Percentiles rank a stretch among this genome's conserved stretches.
Conservation (phyloP, 164 flowering plant genomes). For the Piper longum region DNA sequence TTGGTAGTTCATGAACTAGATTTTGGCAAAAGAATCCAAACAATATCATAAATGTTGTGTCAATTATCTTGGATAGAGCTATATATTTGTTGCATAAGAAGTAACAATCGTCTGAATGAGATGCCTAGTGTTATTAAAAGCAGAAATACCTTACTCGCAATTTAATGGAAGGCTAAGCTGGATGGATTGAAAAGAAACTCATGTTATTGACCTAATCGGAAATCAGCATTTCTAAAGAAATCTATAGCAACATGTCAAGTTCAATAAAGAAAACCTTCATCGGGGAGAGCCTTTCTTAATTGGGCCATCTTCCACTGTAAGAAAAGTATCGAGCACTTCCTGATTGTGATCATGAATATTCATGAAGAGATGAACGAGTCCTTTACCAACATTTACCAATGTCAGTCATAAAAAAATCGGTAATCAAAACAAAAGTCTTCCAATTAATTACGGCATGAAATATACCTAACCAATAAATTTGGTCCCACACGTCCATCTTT, state of each 20-base stretch:
- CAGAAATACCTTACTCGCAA: conserved; percentile 44
- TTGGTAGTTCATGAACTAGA: conserved; percentile 33
- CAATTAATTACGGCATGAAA: neutral
- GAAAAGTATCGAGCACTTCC: conserved; percentile 32
- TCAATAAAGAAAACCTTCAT: conserved; percentile 3
- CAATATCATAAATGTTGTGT: conserved; percentile 27
- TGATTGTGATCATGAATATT: conserved; percentile 40
- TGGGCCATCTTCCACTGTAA: conserved; percentile 35
- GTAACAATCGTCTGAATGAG: conserved; percentile 23
- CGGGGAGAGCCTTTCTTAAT: conserved; percentile 24
- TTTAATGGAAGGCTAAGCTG: conserved; percentile 38
- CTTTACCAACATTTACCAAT: conserved; percentile 37
- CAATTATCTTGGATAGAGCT: conserved; percentile 17
- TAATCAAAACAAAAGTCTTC: neutral
- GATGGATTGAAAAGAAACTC: neutral
- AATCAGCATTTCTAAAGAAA: too few relatives aligned
- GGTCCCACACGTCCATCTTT: conserved; percentile 33
- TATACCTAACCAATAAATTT: conserved; percentile 44
- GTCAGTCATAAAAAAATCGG: conserved; percentile 3
- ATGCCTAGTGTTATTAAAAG: conserved; percentile 49
- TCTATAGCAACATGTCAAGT: too few relatives aligned
- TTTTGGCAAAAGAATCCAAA: conserved; percentile 59
- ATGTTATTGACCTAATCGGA: neutral
- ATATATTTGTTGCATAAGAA: conserved; percentile 35
- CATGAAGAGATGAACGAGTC: conserved; percentile 25